These are phyloP conservation scores for Aaosphaeria arxii DNA, from an alignment of 2,329 filamentous ascomycete species.

Conservation along the genomic window DNA sequence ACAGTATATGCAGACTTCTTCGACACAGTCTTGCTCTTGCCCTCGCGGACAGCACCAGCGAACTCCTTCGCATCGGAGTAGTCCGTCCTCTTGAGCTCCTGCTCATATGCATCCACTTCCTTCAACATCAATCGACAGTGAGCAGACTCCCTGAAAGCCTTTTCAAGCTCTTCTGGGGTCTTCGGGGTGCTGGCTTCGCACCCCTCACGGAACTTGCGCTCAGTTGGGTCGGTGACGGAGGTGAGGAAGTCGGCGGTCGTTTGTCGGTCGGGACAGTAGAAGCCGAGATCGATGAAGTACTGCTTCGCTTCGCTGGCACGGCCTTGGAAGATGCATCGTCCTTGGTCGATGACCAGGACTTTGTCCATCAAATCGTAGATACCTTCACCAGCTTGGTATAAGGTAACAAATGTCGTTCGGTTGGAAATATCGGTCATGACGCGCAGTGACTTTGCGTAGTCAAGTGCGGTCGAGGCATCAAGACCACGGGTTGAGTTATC, in stretches of 20 bases:
- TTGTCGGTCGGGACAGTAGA: slow-evolving; percentile 57
- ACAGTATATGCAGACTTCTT: slow-evolving; percentile 75
- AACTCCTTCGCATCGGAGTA: slow-evolving; percentile 63
- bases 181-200: slow-evolving; percentile 64
- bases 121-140: slow-evolving; percentile 59
- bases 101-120: slow-evolving; percentile 62
- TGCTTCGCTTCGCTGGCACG: slow-evolving; percentile 58
- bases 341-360: slow-evolving; percentile 72
- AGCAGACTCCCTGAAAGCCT: slow-evolving; percentile 62
- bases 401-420: slow-evolving; percentile 66
- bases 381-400: slow-evolving; percentile 69
- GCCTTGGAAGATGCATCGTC: slow-evolving; percentile 67
- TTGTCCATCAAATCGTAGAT: slow-evolving; percentile 77
- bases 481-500: slow-evolving; percentile 80
- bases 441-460: slow-evolving; percentile 73
- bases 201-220: slow-evolving; percentile 61
- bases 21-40: slow-evolving; percentile 63
- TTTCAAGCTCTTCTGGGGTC: slow-evolving; percentile 65
- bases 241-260: slow-evolving; percentile 79
- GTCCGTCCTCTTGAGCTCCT: slow-evolving; percentile 54
- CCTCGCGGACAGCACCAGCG: slow-evolving; percentile 61
- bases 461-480: slow-evolving; percentile 74
- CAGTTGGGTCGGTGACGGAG: slow-evolving; percentile 69
- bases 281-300: slow-evolving; percentile 67
- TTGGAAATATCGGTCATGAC: slow-evolving; percentile 77